phyloP scores from a whole-genome alignment of 306 rosid genomes.

The Castanospermum australe region DNA sequence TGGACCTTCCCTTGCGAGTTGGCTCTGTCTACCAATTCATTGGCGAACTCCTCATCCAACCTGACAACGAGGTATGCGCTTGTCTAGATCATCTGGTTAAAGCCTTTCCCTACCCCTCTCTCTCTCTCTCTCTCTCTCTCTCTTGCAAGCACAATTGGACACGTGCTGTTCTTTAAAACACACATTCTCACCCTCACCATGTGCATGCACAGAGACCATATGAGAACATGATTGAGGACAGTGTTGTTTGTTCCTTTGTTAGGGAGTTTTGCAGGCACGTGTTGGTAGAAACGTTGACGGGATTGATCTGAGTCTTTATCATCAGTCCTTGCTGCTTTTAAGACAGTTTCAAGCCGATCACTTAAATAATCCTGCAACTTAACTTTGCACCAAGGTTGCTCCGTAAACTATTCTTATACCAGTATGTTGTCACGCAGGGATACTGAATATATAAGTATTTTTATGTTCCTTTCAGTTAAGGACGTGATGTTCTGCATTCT shows the following conservation, averaged over 20 bases:
- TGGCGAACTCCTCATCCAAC: slow-evolving; percentile 70
- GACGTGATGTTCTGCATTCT: background rate
- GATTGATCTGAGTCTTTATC: slow-evolving; percentile 80
- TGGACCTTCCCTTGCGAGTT: slow-evolving; percentile 58
- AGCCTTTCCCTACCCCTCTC: background rate
- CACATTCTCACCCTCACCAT: background rate
- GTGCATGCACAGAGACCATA: background rate
- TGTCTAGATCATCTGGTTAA: background rate
- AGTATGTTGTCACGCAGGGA: background rate
- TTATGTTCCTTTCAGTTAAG: background rate
- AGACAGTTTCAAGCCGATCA: slow-evolving; percentile 73
- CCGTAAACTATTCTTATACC: background rate
- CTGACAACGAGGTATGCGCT: slow-evolving; percentile 59
- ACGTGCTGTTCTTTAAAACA: slow-evolving; percentile 10
- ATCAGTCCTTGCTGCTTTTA: slow-evolving; percentile 68
- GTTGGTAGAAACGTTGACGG: slow-evolving; percentile 90
- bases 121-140: background rate
- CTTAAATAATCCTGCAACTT: slow-evolving; percentile 37
- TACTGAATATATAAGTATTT: background rate
- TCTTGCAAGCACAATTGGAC: background rate
- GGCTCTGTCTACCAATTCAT: slow-evolving; percentile 85
- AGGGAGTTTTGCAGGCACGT: slow-evolving; percentile 80
- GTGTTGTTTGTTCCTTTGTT: slow-evolving; percentile 28
- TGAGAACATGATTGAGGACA: slow-evolving; percentile 9
- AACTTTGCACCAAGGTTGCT: slow-evolving; percentile 27